These are phyloP conservation scores for Mytilinidion resinicola DNA, from an alignment of 495 filamentous ascomycete species.

Conservation along the genomic window DNA sequence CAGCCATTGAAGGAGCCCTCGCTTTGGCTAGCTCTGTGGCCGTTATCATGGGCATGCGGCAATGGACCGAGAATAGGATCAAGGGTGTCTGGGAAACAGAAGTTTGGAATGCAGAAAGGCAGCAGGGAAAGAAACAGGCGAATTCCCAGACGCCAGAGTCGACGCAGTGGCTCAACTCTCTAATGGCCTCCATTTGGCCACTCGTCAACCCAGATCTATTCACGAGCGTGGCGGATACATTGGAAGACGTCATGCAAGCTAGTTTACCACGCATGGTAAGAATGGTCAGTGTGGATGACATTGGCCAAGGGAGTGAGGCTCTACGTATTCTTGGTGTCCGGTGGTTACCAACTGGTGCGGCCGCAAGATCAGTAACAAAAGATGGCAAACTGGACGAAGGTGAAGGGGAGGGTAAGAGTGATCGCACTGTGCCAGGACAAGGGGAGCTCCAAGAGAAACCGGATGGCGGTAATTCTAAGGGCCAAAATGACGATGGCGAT, in stretches of 20 bases:
- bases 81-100: constrained; percentile 54
- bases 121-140: constrained; percentile 39
- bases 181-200: constrained; percentile 59
- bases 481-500: constrained; percentile 22
- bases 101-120: constrained; percentile 53
- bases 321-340: constrained; percentile 57
- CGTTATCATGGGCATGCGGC: constrained; percentile 42
- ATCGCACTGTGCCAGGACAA: constrained; percentile 45
- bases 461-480: constrained; percentile 26
- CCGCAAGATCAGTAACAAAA: constrained; percentile 48
- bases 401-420: constrained; percentile 40
- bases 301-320: constrained; percentile 62
- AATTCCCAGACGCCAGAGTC: constrained; percentile 50
- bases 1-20: constrained; percentile 9
- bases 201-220: constrained; percentile 67
- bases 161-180: constrained; percentile 58
- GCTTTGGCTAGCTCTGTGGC: constrained; percentile 28
- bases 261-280: constrained; percentile 55
- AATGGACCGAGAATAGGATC: constrained; percentile 50
- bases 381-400: constrained; percentile 46
- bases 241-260: constrained; percentile 70
- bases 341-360: constrained; percentile 62
- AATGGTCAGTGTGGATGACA: constrained; percentile 64
- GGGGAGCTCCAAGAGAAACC: constrained; percentile 32
- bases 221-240: constrained; percentile 53